A percentile compares a stretch with the other conserved stretches of the same genome.
Evolutionary conservation across 441 rosid genomes (phyloP).

Genomic region (Adansonia madagascariensis): DNA sequence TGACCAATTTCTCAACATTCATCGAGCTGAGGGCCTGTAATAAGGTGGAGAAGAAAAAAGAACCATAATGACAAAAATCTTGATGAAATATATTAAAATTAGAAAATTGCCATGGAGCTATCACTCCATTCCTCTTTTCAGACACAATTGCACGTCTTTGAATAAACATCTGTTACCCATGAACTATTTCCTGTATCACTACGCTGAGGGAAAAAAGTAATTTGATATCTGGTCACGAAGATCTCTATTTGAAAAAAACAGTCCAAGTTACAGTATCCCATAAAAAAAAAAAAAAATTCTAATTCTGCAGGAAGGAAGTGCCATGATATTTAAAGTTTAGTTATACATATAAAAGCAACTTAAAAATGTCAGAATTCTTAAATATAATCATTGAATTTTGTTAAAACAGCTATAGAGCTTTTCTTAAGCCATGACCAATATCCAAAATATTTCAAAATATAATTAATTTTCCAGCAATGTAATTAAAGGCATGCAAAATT

Average conservation of each 20-base stretch:
- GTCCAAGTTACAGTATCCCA: not conserved
- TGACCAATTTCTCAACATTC: conserved; percentile 76
- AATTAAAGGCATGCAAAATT: not conserved
- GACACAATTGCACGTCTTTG: not conserved
- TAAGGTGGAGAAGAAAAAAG: conserved; percentile 16
- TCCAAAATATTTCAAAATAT: not conserved
- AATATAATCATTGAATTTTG: not conserved
- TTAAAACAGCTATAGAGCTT: not conserved
- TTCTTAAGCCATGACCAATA: not conserved
- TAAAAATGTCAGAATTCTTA: not conserved
- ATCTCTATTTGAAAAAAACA: not conserved
- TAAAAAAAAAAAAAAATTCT: not conserved
- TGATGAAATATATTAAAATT: conserved; percentile 18
- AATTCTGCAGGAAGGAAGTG: not conserved
- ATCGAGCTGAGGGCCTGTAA: conserved; percentile 76
- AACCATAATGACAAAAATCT: not conserved
- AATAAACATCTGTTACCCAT: not conserved
- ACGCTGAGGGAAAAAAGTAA: not conserved
- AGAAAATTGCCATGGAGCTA: not conserved
- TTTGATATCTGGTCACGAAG: not conserved
- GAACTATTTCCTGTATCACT: not conserved
- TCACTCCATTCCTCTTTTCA: conserved; percentile 21
- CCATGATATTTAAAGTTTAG: not conserved
- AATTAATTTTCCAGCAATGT: not conserved
- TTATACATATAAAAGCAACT: conserved; percentile 2